Percentiles rank a stretch among this genome's conserved stretches.
phyloP scores from a whole-genome alignment of 1,139 yeast genomes.

The Kodamaea arcana region DNA sequence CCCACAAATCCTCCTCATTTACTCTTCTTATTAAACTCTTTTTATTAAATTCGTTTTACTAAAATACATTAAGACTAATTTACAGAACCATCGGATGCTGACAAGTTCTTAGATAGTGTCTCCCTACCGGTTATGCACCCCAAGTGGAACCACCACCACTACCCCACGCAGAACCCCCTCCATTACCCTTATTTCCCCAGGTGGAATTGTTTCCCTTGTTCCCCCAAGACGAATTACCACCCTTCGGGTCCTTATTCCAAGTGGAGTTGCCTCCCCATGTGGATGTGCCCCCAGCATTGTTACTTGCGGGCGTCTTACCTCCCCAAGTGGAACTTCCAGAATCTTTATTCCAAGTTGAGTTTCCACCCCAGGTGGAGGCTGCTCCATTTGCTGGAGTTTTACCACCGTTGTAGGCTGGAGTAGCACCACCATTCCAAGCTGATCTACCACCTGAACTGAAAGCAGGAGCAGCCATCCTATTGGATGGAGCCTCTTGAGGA shows the following conservation, averaged over 20 bases:
- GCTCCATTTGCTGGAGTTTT: slow-evolving; percentile 28
- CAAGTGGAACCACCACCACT: slow-evolving; percentile 19
- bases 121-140: slow-evolving; percentile 10
- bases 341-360: slow-evolving; percentile 8
- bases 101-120: no score
- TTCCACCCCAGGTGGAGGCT: slow-evolving; percentile 32
- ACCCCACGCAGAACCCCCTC: slow-evolving; percentile 23
- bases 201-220: slow-evolving; percentile 17
- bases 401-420: slow-evolving; percentile 24
- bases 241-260: slow-evolving; percentile 28
- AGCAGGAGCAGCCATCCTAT: slow-evolving; percentile 37
- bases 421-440: slow-evolving; percentile 43
- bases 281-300: slow-evolving; percentile 17
- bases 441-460: slow-evolving; percentile 44
- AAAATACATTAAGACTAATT: no score
- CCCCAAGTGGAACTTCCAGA: slow-evolving; percentile 14
- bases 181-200: slow-evolving; percentile 24
- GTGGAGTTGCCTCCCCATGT: slow-evolving; percentile 33
- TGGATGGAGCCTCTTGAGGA: slow-evolving; percentile 14
- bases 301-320: slow-evolving; percentile 34
- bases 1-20: no score
- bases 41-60: no score
- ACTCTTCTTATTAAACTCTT: no score
- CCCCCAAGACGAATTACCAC: slow-evolving; percentile 24
- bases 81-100: no score